Evolutionary conservation across 495 filamentous ascomycete genomes (phyloP), one percentile per base, ranked within the genome.

Genomic region (Lepidopterella palustris): DNA sequence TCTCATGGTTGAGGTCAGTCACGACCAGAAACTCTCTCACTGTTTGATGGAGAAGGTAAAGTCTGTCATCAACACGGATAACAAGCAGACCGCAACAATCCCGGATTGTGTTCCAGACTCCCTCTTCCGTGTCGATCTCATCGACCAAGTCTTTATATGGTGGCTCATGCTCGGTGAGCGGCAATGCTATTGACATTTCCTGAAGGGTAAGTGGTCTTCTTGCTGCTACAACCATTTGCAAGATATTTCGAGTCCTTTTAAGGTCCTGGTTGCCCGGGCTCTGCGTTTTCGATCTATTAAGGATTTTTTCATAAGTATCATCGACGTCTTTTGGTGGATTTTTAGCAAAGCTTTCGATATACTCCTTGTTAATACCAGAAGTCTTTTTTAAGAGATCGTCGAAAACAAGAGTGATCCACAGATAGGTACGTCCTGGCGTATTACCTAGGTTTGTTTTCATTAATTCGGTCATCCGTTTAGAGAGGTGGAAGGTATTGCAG

Each of bases 261-360:
- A 5, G 5, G 20, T 47, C 20, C 6, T 23, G 13, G 42, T 18
- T 47, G n/a, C n/a, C n/a, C n/a, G n/a, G n/a, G n/a, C n/a, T n/a
- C n/a, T n/a, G n/a, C n/a, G n/a, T n/a, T n/a, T n/a, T n/a, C n/a
- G n/a, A n/a, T 10, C 71, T 68, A 11, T 31, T 31, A 0, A 79
- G 66, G 13, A 81, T 76, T 26, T 59, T 64, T 0, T 76, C 73
- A 55, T 81, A 81, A 26, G 75, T 73, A 0, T 72, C 63, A 10
- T 76, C 54, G 8, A 78, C 71, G 5, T 66, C 66, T 6, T 61
- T 20, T 4, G 77, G 77, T 15, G 77, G 57, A 3, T 63, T 55
- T 13, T 35, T 31, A 23, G 20, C 20, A 18, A 15, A 39, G 6
- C 32, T 5, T 18, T 5, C 20, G 5, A 47, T 5, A 18, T 15